Conservation (phyloP, 208 protist species). For the Trypanosoma scelopori region DNA sequence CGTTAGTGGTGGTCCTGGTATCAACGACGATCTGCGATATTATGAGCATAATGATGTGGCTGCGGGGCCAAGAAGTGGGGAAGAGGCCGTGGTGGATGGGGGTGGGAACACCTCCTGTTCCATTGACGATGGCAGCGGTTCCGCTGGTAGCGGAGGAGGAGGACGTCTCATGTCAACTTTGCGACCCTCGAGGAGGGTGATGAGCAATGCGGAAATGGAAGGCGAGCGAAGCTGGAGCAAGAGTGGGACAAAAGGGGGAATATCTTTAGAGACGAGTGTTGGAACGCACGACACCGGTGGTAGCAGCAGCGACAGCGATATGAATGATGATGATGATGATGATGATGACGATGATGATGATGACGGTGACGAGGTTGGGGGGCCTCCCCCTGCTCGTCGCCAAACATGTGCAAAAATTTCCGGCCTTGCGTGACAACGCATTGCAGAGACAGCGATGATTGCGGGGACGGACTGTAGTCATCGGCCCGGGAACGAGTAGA, state of each 20-base stretch:
- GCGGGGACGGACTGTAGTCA: neutral
- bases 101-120: neutral
- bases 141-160: slow-evolving; percentile 2
- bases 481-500: no score
- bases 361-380: neutral
- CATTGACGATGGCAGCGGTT: slow-evolving; percentile 17
- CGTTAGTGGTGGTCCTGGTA: neutral
- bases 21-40: neutral
- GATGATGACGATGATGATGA: neutral
- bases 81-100: no score
- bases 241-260: no score
- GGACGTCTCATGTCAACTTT: slow-evolving; percentile 3
- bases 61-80: neutral
- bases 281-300: no score
- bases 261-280: no score
- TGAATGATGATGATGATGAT: neutral
- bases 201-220: neutral
- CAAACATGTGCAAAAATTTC: slow-evolving; percentile 3
- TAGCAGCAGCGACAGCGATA: neutral
- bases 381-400: neutral
- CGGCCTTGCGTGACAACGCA: slow-evolving; percentile 7
- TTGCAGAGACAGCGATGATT: slow-evolving; percentile 1
- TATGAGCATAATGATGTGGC: neutral
- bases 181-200: neutral
- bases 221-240: no score